Conservation (phyloP, 2,329 filamentous ascomycete species). For the Cladosporium sp. region DNA sequence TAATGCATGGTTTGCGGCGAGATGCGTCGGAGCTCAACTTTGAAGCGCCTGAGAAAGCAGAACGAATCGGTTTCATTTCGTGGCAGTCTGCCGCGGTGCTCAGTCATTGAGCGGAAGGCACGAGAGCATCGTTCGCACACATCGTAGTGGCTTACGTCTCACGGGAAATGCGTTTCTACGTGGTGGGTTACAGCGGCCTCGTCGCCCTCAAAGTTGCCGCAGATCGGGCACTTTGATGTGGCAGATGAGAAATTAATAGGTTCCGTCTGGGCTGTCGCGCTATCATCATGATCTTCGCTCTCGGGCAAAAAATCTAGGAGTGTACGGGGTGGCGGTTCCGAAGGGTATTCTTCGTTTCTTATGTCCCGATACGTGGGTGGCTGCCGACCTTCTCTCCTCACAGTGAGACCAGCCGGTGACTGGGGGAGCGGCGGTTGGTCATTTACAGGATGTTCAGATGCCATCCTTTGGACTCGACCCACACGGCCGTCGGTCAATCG, state of each 20-base stretch:
- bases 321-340: conserved; percentile 21
- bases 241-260: conserved; percentile 22
- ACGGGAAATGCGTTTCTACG: conserved; percentile 47
- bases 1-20: no score
- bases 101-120: no score
- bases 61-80: no score
- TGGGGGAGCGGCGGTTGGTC: not conserved
- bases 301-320: conserved; percentile 25
- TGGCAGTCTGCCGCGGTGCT: no score
- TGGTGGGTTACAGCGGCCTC: conserved; percentile 62
- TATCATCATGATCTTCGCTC: conserved; percentile 22
- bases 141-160: not conserved
- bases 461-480: conserved; percentile 64
- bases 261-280: conserved; percentile 14
- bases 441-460: conserved; percentile 17
- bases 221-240: conserved; percentile 55
- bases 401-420: not conserved
- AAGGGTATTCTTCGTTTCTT: conserved; percentile 14
- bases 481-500: conserved; percentile 64
- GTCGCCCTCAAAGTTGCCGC: conserved; percentile 60
- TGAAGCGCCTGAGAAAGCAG: no score
- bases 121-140: no score
- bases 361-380: conserved; percentile 5
- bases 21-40: no score
- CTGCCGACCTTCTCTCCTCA: conserved; percentile 8